phyloP scores from a whole-genome alignment of 164 flowering plant genomes.

The Chimonanthus salicifolius region DNA sequence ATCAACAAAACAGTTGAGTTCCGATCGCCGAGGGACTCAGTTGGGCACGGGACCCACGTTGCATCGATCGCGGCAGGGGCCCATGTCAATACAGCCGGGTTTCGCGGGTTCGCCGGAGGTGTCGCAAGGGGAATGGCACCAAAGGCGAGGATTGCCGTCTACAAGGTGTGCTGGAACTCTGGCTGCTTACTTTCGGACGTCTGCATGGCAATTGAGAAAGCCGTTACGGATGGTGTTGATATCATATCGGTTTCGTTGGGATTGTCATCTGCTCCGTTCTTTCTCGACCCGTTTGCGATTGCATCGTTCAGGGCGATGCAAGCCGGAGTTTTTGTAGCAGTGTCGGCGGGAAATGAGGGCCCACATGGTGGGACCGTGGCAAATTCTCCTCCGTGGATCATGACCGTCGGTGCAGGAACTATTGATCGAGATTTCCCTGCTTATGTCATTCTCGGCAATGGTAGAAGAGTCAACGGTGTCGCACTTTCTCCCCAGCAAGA shows the following conservation, averaged over 20 bases:
- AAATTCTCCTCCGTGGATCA: conserved; percentile 23
- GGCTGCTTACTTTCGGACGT: conserved; percentile 15
- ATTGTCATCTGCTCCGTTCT: conserved; percentile 5
- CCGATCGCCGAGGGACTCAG: conserved; percentile 18
- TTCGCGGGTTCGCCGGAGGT: conserved; percentile 7
- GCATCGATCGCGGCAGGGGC: conserved; percentile 14
- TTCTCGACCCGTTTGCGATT: conserved; percentile 8
- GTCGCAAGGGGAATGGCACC: conserved; percentile 12
- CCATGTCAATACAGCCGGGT: conserved; percentile 3
- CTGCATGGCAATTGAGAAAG: conserved; percentile 8
- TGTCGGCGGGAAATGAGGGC: conserved; percentile 17
- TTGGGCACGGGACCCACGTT: conserved; percentile 24
- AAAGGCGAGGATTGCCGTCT: conserved; percentile 9
- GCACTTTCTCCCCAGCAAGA: neutral
- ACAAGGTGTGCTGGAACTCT: conserved; percentile 12
- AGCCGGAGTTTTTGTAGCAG: neutral
- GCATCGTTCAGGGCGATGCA: conserved; percentile 10
- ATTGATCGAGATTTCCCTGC: conserved; percentile 24
- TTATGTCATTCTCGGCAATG: conserved; percentile 12
- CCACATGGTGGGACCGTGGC: conserved; percentile 1
- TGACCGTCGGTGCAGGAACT: conserved; percentile 27
- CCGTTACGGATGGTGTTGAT: conserved; percentile 13
- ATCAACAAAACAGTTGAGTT: conserved; percentile 5
- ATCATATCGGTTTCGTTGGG: conserved; percentile 14
- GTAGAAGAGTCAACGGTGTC: conserved; percentile 12